A percentile compares a stretch with the other conserved stretches of the same genome.
These are phyloP conservation scores for Lophiotrema nucula DNA, from an alignment of 495 filamentous ascomycete genomes.

Conservation along the genomic window DNA sequence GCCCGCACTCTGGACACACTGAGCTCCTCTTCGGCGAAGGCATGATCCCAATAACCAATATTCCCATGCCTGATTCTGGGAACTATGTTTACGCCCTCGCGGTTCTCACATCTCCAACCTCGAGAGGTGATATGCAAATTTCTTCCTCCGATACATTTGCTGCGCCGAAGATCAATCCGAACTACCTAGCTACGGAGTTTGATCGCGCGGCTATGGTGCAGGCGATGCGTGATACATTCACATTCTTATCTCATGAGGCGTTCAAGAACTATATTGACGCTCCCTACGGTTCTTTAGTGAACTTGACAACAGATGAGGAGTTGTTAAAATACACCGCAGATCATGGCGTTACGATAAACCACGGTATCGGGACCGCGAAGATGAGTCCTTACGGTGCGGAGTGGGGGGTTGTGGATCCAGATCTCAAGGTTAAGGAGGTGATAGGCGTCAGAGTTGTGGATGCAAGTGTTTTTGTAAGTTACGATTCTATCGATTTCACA, in stretches of 20 bases:
- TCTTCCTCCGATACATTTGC: conserved; percentile 42
- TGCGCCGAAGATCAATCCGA: conserved; percentile 52
- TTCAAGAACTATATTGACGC: not conserved
- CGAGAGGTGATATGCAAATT: not conserved
- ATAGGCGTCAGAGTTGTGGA: conserved; percentile 58
- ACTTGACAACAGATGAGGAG: conserved; percentile 6
- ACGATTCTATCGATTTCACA: conserved; percentile 51
- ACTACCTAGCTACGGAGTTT: conserved; percentile 46
- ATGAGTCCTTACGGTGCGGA: conserved; percentile 49
- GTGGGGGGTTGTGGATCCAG: conserved; percentile 55
- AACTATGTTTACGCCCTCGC: conserved; percentile 9
- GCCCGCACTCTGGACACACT: not conserved
- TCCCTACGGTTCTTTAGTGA: not conserved
- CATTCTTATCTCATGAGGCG: not conserved
- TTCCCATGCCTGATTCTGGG: conserved; percentile 18
- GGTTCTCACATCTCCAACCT: conserved; percentile 26
- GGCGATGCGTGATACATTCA: not conserved
- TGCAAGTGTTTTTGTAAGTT: conserved; percentile 54
- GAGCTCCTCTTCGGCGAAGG: not conserved
- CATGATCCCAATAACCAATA: conserved; percentile 3
- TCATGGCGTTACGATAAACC: conserved; percentile 47
- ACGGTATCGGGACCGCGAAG: conserved; percentile 51
- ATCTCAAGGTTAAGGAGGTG: conserved; percentile 51
- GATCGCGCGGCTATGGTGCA: conserved; percentile 22
- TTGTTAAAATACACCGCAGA: conserved; percentile 41